phyloP scores from a whole-genome alignment of 108 stramenopile species.

The Discostella stelligeroides region DNA sequence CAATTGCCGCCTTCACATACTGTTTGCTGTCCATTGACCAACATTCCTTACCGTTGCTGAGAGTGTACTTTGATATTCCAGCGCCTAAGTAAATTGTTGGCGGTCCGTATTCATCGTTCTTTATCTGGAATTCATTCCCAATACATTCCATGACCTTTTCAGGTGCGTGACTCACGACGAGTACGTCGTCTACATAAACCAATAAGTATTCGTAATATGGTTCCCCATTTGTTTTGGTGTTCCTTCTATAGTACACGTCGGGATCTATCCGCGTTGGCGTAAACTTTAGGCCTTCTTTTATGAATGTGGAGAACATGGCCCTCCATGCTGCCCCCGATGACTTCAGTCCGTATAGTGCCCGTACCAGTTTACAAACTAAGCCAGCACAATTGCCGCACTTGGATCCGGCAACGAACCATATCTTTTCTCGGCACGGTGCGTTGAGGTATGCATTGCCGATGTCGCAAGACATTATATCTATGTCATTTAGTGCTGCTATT shows the following conservation, averaged over 20 bases:
- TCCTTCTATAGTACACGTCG: not conserved
- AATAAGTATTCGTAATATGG: slow-evolving; percentile 46
- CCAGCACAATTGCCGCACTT: not conserved
- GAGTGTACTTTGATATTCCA: not conserved
- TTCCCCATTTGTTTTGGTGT: not conserved
- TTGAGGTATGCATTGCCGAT: slow-evolving; percentile 56
- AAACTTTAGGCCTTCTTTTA: not conserved
- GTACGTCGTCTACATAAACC: slow-evolving; percentile 44
- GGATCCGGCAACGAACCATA: slow-evolving; percentile 29
- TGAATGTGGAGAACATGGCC: not conserved
- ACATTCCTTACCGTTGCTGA: not conserved
- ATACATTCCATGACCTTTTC: not conserved
- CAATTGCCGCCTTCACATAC: slow-evolving; percentile 18
- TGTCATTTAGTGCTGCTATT: slow-evolving; percentile 50
- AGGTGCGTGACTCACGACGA: not conserved
- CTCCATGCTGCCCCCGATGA: not conserved
- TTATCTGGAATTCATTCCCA: not conserved
- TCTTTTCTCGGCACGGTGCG: slow-evolving; percentile 38
- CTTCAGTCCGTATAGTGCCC: not conserved
- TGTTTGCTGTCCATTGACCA: slow-evolving; percentile 7
- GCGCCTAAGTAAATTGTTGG: not conserved
- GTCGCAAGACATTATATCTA: slow-evolving; percentile 48
- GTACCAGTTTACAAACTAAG: not conserved
- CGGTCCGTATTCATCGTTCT: slow-evolving; percentile 1
- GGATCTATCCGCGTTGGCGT: not conserved